Conservation (phyloP, 768 basidiomycete species). For the Podaxis pistillaris region DNA sequence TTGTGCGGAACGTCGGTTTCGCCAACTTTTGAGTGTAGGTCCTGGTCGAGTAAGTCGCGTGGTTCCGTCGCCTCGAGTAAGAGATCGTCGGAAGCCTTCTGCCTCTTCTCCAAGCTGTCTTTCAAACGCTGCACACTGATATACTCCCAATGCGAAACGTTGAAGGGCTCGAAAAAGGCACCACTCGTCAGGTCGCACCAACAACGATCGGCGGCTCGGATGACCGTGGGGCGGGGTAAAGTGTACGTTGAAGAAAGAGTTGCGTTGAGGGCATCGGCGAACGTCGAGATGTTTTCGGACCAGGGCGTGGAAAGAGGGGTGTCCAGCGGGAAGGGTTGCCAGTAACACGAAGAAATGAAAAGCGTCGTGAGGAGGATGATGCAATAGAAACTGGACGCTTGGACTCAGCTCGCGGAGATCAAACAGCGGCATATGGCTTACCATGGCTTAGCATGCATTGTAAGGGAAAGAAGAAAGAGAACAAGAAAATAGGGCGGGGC, state of each 20-base stretch:
- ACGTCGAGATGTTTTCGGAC: constrained; percentile 71
- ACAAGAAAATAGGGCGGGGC: constrained; percentile 79
- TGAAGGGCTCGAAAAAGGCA: constrained; percentile 74
- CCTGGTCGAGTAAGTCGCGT: constrained; percentile 2
- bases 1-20: not conserved
- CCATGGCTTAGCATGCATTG: constrained; percentile 84
- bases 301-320: constrained; percentile 63
- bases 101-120: constrained; percentile 37
- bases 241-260: constrained; percentile 40
- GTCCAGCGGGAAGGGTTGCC: constrained; percentile 76
- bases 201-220: constrained; percentile 74
- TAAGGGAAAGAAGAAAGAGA: constrained; percentile 73
- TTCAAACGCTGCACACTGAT: constrained; percentile 53
- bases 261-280: constrained; percentile 60
- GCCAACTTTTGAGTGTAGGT: not conserved
- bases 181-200: constrained; percentile 78
- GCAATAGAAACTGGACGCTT: constrained; percentile 71
- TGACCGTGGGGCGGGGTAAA: constrained; percentile 48
- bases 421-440: constrained; percentile 32
- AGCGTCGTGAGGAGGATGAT: constrained; percentile 79
- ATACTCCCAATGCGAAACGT: constrained; percentile 73
- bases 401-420: constrained; percentile 5
- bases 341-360: constrained; percentile 86
- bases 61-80: constrained; percentile 2
- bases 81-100: constrained; percentile 22